Percentiles rank a stretch among this genome's conserved stretches.
Evolutionary conservation across 75 land plant genomes (phyloP).

Genomic region (Gnetum montanum): DNA sequence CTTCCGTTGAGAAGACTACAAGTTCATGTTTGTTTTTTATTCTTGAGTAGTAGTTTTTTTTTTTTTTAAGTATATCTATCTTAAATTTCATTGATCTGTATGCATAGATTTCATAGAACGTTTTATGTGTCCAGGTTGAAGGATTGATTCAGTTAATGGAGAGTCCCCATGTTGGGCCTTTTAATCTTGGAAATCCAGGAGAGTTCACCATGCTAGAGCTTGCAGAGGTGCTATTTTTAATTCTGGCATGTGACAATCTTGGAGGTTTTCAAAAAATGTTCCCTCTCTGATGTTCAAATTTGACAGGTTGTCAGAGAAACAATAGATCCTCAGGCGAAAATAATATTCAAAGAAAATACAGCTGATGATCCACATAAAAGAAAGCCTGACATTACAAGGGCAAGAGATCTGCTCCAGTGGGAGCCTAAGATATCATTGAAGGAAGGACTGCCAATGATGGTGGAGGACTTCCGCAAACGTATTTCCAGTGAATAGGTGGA

Average conservation of each 20-base stretch:
- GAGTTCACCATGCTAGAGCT: conserved; percentile 43
- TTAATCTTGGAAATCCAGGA: conserved; percentile 43
- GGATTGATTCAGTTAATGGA: conserved; percentile 33
- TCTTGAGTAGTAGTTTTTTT: no score
- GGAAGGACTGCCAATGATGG: conserved; percentile 67
- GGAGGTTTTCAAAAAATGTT: background rate
- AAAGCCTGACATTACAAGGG: conserved; percentile 72
- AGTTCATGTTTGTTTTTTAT: no score
- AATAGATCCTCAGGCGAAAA: conserved; percentile 52
- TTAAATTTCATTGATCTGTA: no score
- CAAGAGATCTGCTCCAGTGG: conserved; percentile 60
- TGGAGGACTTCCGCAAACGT: conserved; percentile 50
- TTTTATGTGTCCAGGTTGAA: no score
- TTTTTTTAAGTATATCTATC: no score
- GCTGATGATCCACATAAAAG: conserved; percentile 82
- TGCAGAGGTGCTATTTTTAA: conserved; percentile 17
- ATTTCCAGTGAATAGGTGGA: conserved; percentile 16
- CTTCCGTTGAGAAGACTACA: no score
- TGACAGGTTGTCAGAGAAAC: conserved; percentile 63
- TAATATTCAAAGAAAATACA: conserved; percentile 56
- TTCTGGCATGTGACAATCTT: background rate
- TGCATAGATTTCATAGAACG: no score
- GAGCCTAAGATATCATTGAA: conserved; percentile 53
- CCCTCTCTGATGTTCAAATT: background rate
- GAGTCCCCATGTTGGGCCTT: conserved; percentile 39